Conservation (phyloP, 2,329 filamentous ascomycete species). For the Colletotrichum gloeosporioides region DNA sequence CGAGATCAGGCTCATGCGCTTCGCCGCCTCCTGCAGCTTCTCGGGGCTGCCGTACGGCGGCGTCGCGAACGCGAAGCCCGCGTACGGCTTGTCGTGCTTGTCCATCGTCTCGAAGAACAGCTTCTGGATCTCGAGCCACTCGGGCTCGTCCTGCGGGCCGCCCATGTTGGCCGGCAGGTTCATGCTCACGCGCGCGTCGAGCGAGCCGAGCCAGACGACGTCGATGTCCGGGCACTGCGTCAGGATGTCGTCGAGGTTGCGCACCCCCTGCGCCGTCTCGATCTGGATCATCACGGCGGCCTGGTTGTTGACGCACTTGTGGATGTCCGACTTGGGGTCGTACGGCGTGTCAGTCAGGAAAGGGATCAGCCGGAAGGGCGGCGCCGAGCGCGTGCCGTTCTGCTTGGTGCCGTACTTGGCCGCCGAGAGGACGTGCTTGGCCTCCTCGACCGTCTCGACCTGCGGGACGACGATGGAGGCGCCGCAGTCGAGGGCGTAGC, state of each 20-base stretch:
- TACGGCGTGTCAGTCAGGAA: constrained; percentile 42
- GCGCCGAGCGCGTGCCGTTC: constrained; percentile 48
- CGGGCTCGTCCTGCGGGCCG: constrained; percentile 37
- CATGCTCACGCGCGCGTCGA: constrained; percentile 52
- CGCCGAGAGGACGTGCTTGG: constrained; percentile 44
- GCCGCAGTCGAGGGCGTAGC: constrained; percentile 53
- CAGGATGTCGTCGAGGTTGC: constrained; percentile 55
- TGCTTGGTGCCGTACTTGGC: constrained; percentile 47
- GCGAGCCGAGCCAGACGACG: constrained; percentile 49
- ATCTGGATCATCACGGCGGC: constrained; percentile 55
- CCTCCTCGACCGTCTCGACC: constrained; percentile 52
- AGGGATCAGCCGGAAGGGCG: constrained; percentile 46
- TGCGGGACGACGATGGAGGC: constrained; percentile 53
- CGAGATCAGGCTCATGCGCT: constrained; percentile 30
- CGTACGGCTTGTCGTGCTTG: constrained; percentile 51
- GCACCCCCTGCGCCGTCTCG: constrained; percentile 44
- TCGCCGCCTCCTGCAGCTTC: constrained; percentile 25
- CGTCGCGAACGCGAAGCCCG: constrained; percentile 33
- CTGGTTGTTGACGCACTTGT: constrained; percentile 48
- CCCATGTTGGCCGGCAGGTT: constrained; percentile 38
- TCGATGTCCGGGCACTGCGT: constrained; percentile 51
- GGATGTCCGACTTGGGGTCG: constrained; percentile 37
- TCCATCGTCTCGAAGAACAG: constrained; percentile 42
- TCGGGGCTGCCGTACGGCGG: constrained; percentile 30
- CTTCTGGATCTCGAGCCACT: constrained; percentile 43